These are phyloP conservation scores for Rhodotorula babjevae DNA, from an alignment of 768 basidiomycete species.

Conservation along the genomic window DNA sequence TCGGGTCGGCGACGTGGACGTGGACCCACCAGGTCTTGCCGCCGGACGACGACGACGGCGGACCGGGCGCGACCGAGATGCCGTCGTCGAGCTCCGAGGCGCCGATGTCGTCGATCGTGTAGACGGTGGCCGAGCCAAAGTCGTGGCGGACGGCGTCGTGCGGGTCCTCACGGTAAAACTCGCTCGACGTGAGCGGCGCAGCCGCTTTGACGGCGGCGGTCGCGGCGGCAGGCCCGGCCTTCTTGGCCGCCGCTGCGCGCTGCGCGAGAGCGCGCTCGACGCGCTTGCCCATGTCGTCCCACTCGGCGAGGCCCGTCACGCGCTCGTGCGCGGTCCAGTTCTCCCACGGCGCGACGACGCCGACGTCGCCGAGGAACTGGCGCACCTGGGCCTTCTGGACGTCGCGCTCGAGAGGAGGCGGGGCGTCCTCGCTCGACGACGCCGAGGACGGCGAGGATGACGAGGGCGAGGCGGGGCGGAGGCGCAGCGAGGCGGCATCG, in stretches of 20 bases:
- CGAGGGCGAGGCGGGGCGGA: not conserved
- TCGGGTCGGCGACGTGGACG: slow-evolving; percentile 89
- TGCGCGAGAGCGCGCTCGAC: slow-evolving; percentile 9
- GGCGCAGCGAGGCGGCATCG: slow-evolving; percentile 44
- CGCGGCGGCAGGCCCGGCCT: not conserved
- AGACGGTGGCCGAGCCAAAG: slow-evolving; percentile 73
- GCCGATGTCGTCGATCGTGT: slow-evolving; percentile 71
- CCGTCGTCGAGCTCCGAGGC: slow-evolving; percentile 94
- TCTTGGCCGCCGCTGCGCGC: not conserved
- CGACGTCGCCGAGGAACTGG: slow-evolving; percentile 62
- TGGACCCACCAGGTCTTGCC: slow-evolving; percentile 72
- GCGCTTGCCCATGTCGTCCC: slow-evolving; percentile 1
- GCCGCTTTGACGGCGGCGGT: not conserved
- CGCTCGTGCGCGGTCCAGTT: slow-evolving; percentile 55
- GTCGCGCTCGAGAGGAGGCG: not conserved
- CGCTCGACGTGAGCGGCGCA: slow-evolving; percentile 1
- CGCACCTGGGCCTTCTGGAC: slow-evolving; percentile 33
- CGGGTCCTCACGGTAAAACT: slow-evolving; percentile 52
- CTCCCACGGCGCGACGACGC: slow-evolving; percentile 76
- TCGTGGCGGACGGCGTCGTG: slow-evolving; percentile 73
- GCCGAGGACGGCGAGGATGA: too few relatives aligned
- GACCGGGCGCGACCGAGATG: slow-evolving; percentile 69
- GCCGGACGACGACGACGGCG: slow-evolving; percentile 48
- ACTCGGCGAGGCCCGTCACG: slow-evolving; percentile 42
- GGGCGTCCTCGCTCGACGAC: too few relatives aligned